phyloP scores from a whole-genome alignment of 2,329 filamentous ascomycete genomes.

The Ascochyta lentis region DNA sequence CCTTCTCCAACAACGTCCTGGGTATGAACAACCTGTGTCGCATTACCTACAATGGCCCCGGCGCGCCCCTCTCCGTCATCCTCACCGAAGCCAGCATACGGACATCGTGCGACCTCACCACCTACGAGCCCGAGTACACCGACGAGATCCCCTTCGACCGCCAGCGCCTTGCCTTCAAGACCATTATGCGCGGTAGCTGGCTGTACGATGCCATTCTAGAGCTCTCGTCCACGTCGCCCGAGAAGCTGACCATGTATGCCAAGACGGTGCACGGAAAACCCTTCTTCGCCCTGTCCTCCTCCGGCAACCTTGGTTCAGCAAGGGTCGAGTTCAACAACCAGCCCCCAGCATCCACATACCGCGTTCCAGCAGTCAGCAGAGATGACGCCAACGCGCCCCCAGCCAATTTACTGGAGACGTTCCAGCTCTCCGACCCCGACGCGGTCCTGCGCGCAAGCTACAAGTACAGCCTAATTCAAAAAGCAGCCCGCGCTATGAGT shows the following conservation, averaged over 20 bases:
- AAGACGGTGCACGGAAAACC: slow-evolving; percentile 53
- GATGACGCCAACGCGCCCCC: slow-evolving; percentile 8
- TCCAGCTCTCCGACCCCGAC: slow-evolving; percentile 60
- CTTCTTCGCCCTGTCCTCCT: slow-evolving; percentile 76
- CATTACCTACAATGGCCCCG: slow-evolving; percentile 75
- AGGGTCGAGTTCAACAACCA: slow-evolving; percentile 65
- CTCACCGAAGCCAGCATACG: slow-evolving; percentile 81
- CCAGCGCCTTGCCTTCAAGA: slow-evolving; percentile 81
- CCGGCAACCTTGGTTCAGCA: slow-evolving; percentile 65
- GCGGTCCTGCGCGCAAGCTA: slow-evolving; percentile 65
- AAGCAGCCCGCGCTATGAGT: slow-evolving; percentile 89
- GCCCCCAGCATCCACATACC: slow-evolving; percentile 31
- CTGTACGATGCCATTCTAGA: slow-evolving; percentile 76
- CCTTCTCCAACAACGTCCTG: slow-evolving; percentile 82
- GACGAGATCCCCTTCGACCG: slow-evolving; percentile 90
- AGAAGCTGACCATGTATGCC: slow-evolving; percentile 68
- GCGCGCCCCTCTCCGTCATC: slow-evolving; percentile 81
- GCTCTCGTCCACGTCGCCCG: slow-evolving; percentile 71
- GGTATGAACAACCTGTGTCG: slow-evolving; percentile 87
- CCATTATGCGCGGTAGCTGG: slow-evolving; percentile 85
- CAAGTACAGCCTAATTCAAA: slow-evolving; percentile 85
- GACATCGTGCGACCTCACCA: slow-evolving; percentile 81
- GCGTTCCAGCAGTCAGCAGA: slow-evolving; percentile 12
- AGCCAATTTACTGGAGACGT: slow-evolving; percentile 71
- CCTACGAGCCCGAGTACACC: slow-evolving; percentile 71